Conservation (phyloP, 1,139 yeast genomes). For the Suhomyces taliae region DNA sequence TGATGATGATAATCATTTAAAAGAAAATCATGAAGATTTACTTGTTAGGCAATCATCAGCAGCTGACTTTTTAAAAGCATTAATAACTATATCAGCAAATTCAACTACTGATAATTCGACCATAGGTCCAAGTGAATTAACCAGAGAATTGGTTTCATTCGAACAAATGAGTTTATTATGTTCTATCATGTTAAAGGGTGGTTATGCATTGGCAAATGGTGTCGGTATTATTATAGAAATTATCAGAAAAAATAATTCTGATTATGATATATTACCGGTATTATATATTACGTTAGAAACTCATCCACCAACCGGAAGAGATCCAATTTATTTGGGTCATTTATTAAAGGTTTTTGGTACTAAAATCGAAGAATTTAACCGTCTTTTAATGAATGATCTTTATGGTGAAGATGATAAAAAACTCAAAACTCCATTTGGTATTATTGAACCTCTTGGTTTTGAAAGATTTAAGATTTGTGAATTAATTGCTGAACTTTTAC, state of each 20-base stretch:
- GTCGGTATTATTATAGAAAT: slow-evolving; percentile 95
- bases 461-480: slow-evolving; percentile 95
- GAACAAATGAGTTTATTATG: slow-evolving; percentile 70
- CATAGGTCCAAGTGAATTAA: slow-evolving; percentile 94
- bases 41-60: slow-evolving; percentile 45
- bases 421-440: slow-evolving; percentile 59
- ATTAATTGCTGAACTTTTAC: slow-evolving; percentile 88
- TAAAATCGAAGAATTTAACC: slow-evolving; percentile 66
- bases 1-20: slow-evolving; percentile 13
- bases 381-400: slow-evolving; percentile 27
- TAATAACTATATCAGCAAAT: slow-evolving; percentile 58
- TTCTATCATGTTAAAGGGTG: slow-evolving; percentile 85
- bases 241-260: slow-evolving; percentile 93
- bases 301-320: slow-evolving; percentile 94
- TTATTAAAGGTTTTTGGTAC: slow-evolving; percentile 77
- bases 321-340: slow-evolving; percentile 91
- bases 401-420: slow-evolving; percentile 21
- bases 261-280: slow-evolving; percentile 89
- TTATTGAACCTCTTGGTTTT: slow-evolving; percentile 84
- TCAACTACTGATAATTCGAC: slow-evolving; percentile 82
- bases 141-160: slow-evolving; percentile 79
- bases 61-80: slow-evolving; percentile 49
- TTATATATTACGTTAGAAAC: slow-evolving; percentile 83
- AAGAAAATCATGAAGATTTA: slow-evolving; percentile 42
- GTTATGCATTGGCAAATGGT: slow-evolving; percentile 90